Base-by-base conservation (phyloP, 148 eudicot species). In the Nepenthes gracilis region DNA sequence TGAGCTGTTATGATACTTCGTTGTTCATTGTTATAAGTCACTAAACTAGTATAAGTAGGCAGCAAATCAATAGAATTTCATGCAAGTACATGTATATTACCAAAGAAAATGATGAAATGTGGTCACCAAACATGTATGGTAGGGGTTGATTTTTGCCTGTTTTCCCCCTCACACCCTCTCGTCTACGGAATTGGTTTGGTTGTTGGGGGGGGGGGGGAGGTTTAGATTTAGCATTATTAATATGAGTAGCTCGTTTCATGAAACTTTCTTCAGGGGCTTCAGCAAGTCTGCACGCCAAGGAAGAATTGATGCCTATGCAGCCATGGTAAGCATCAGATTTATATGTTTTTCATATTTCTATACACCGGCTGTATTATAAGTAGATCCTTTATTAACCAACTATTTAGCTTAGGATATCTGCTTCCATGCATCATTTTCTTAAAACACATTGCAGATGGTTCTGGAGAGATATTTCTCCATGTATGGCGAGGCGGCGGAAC, bases 401-500 rank as follows among this genome's bases (percentile, higher is more conserved):
- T 9, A 4, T 2, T 35, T 58, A 12, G 43, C 50, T 8, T 40
- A 11, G 15, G 5, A 6, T 54, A 47, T 58, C 40, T 12, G 34
- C 62, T 61, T 57, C 33, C n/a, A 15, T 43, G 58, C 23, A 23
- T 23, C 23, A 23, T 23, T 23, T 23, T 23, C 23, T 23, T 23
- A 23, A 23, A 23, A 23, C 23, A 23, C 23, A 23, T 23, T 23
- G 23, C 84, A 91, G 97, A 80, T 87, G 87, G 75, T 91, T 70
- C 78, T 91, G 64, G 87, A 91, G 56, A 80, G 96, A 70, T 91
- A 91, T 68, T 87, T 81, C 77, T 71, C 87, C 23, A 40, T 43
- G 48, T 71, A 55, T 9, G 97, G 97, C 11, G 54, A 73, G 54
- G 90, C 68, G 56, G 71, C 77, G 55, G 90, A 85, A 66, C 82